Evolutionary conservation across 208 protist genomes (phyloP).

Genomic region (Leishmania amazonensis): DNA sequence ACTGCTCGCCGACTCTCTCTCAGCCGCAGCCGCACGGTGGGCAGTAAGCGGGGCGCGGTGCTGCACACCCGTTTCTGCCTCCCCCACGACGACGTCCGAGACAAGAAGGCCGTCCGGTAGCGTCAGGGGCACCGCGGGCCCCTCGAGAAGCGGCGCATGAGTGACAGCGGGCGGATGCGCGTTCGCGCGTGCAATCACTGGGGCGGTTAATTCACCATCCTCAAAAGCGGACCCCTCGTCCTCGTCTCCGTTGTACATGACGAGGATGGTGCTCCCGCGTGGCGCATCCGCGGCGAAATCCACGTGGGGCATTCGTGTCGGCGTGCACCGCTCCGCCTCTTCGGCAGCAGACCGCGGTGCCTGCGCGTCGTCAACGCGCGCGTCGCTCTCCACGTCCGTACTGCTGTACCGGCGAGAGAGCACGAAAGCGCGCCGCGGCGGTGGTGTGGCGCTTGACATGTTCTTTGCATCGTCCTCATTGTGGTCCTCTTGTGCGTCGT

Average conservation of each 20-base stretch:
- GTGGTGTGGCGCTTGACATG: conserved; percentile 31
- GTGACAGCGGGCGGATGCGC: background rate
- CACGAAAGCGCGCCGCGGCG: conserved; percentile 56
- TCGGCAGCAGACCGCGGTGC: background rate
- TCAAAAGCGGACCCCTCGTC: background rate
- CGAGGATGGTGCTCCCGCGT: conserved; percentile 9
- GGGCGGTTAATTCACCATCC: no score
- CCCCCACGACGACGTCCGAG: conserved; percentile 4
- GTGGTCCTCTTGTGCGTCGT: background rate
- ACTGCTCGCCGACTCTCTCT: background rate
- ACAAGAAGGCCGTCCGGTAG: background rate
- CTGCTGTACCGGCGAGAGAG: conserved; percentile 37
- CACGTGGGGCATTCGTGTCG: background rate
- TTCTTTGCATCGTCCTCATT: background rate
- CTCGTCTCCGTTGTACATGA: background rate
- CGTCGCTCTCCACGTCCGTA: background rate
- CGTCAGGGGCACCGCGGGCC: background rate
- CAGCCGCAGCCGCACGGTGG: background rate
- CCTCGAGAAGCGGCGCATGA: background rate
- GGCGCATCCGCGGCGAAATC: background rate
- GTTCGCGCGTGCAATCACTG: background rate
- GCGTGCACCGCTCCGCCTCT: background rate
- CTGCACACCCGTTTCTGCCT: background rate
- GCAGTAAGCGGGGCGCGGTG: background rate
- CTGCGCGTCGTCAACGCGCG: background rate